Evolutionary conservation across 192 early-diverging fungal genomes (phyloP), one percentile per base, ranked within the genome.

Genomic region (Pilaira anomala): DNA sequence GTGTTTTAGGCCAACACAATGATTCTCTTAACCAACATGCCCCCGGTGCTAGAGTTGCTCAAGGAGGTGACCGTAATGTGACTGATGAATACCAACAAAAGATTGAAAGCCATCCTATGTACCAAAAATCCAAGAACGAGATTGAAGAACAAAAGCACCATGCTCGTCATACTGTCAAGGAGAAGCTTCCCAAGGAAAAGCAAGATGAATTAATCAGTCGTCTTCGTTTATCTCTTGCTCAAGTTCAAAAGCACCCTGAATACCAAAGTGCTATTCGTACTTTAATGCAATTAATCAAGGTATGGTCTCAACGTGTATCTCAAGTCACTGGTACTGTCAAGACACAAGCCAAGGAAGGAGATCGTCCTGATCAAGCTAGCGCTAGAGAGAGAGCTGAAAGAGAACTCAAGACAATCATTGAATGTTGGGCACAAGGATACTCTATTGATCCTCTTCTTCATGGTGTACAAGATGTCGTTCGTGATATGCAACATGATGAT

Each of bases 391-490:
- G 72, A 4, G 69, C 76, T 3, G 62, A 55, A 7, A 3, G 63
- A 3, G 76, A 78, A 56, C 63, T 72, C 40, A 72, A 78, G 48
- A 45, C 71, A 11, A 74, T 78, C 25, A 58, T 75, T 18, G 69
- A 78, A 55, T 66, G 58, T 12, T 78, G 76, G 76, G 76, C 73
- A 1, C 76, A 78, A 50, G 76, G 69, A 3, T 60, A 75, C 19
- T 22, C 53, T 7, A 50, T 78, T 19, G 73, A 78, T 40, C 67
- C 65, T 2, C 59, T 78, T n/a, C 67, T 78, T 36, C 25, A 24
- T 3, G 40, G 50, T 5, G 44, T 78, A 18, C 51, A 75, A 26
- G 50, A 68, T n/a, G 56, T 78, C 16, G 63, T 60, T 48, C 9
- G 24, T 8, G 65, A 60, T 13, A 64, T 67, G 9, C 50, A 18